Conservation (phyloP, 140 eudicot species). For the Anethum foeniculum region DNA sequence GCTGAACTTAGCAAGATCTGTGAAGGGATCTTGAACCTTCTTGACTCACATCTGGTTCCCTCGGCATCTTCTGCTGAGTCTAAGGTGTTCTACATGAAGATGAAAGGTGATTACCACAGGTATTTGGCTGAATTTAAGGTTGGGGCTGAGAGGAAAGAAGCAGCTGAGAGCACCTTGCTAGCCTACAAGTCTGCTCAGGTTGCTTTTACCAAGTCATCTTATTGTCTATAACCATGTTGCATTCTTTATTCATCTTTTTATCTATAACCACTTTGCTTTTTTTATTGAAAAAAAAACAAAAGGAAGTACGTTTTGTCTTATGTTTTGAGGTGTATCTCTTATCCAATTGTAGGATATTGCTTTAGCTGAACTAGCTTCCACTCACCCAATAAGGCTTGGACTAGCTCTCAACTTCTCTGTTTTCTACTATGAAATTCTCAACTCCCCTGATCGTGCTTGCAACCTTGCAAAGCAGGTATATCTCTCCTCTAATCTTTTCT, state of each 20-base stretch:
- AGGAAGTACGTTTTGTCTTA: neutral
- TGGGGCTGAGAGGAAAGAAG: slow-evolving; percentile 56
- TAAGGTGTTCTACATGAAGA: slow-evolving; percentile 55
- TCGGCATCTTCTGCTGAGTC: slow-evolving; percentile 56
- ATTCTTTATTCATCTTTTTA: neutral
- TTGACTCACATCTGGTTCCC: slow-evolving; percentile 49
- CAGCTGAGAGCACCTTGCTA: slow-evolving; percentile 55
- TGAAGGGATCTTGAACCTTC: slow-evolving; percentile 50
- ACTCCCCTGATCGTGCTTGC: slow-evolving; percentile 83
- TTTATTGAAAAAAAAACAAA: neutral
- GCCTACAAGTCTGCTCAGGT: slow-evolving; percentile 73
- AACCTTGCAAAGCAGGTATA: slow-evolving; percentile 72
- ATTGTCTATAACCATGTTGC: neutral
- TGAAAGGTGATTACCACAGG: slow-evolving; percentile 50
- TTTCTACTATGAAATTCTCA: slow-evolving; percentile 66
- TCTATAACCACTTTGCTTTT: neutral
- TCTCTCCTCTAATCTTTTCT: neutral
- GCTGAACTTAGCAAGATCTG: slow-evolving; percentile 54
- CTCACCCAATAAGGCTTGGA: slow-evolving; percentile 75
- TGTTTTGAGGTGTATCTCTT: slow-evolving; percentile 6
- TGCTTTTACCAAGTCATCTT: neutral
- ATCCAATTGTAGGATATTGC: slow-evolving; percentile 53
- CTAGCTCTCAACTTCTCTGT: slow-evolving; percentile 79
- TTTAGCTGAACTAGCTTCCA: slow-evolving; percentile 64
- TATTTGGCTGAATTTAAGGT: slow-evolving; percentile 53